Conservation (phyloP, 257 asterid species). For the Primulina tabacum region DNA sequence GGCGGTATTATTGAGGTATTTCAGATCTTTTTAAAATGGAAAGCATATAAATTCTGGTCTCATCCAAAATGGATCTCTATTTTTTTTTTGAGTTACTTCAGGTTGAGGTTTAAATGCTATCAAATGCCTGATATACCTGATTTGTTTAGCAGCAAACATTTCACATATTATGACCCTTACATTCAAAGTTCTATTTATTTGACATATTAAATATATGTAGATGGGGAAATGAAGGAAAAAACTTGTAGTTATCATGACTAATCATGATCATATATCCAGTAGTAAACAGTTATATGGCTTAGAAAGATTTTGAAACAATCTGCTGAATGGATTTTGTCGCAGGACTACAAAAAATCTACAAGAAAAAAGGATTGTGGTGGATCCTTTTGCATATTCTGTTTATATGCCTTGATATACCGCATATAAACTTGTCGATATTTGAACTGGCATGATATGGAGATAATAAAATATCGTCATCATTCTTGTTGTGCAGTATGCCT, state of each 20-base stretch:
- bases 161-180: neutral
- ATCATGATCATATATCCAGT: neutral
- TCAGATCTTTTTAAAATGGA: neutral
- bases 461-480: constrained; percentile 22
- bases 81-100: neutral
- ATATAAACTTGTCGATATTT: neutral
- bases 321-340: neutral
- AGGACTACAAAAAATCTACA: neutral
- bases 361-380: neutral
- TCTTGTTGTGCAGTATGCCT: constrained; percentile 57
- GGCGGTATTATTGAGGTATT: constrained; percentile 97
- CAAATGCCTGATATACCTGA: neutral
- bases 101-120: constrained; percentile 11
- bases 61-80: neutral
- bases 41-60: neutral
- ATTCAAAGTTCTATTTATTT: neutral
- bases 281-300: neutral
- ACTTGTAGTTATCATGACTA: neutral
- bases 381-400: constrained; percentile 1
- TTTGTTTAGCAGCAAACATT: neutral
- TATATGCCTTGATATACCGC: neutral
- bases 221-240: neutral
- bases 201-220: neutral
- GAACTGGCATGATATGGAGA: constrained; percentile 11
- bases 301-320: neutral